Evolutionary conservation across 441 rosid genomes (phyloP), one percentile per base, ranked within the genome.

Genomic region (Kokia cookei): DNA sequence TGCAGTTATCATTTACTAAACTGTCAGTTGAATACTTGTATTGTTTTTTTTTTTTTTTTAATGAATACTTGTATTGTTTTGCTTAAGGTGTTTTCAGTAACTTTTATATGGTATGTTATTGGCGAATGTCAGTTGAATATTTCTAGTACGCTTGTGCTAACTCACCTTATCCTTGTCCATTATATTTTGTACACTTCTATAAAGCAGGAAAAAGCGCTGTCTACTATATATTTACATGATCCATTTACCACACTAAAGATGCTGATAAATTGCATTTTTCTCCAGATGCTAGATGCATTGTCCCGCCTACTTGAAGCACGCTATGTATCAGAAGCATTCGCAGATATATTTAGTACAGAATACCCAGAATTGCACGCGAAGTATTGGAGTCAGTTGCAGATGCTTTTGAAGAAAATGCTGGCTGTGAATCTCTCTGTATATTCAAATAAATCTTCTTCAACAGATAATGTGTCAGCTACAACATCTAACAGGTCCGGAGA

Each of bases 231-330:
- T 37, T 42, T 3, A 24, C 69, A 8, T 9, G 12, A 42, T 42
- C 43, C 22, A 51, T n/a, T 45, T 61, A 32, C 43, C 42, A 35
- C 37, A 32, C 65, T 61, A 61, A 61, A 61, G 65, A 19, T 73
- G 40, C 71, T 70, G 27, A 74, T 55, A 5, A 58, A 26, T 75
- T 32, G 32, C 32, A 72, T 62, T 50, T 77, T 19, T 42, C 24
- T n/a, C 17, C 87, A 95, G 98, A 86, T 95, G 90, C 86, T 91
- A 73, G 98, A 93, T 40, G 91, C 98, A 69, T 79, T 91, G 27
- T 76, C 90, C 51, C 84, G 85, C 76, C 75, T 94, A 69, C 91
- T 94, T 4, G 97, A 90, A 82, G 97, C 89, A 45, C 88, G 93
- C 35, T 74, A 77, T 26, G 57, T 88, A n/a, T 75, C 91, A 0